Base-by-base conservation (phyloP, 2,329 filamentous ascomycete genomes). In the Colletotrichum tropicale region DNA sequence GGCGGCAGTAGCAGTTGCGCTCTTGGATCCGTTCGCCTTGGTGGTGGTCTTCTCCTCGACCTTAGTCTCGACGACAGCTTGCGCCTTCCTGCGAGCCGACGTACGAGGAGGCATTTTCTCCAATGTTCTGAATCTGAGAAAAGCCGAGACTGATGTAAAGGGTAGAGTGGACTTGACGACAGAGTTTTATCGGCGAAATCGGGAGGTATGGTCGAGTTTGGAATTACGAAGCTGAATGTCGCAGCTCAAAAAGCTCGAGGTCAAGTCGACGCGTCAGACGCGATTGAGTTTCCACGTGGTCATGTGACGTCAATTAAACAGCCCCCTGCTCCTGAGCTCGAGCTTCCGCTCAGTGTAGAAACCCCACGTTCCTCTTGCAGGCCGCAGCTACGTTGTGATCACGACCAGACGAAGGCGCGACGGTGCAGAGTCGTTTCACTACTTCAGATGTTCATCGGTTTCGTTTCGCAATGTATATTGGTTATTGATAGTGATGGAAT, bases 21-120 rank as follows among this genome's bases (percentile, higher is more conserved):
- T 69, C 71, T 75, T 66, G 4, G 48, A 26, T 28, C 74, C 74
- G 66, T 66, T 75, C 60, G 74, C 28, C 66, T 61, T 75, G 9
- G 52, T 62, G n/a, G 71, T 79, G 61, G 79, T 76, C 38, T 79
- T 82, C 9, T 77, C 68, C 38, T 76, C 77, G 30, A 70, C 70
- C 60, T 78, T 78, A 30, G 78, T 69, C 18, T 76, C 74, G 77
- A 81, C 83, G 30, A 83, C 77, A 34, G 76, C 69, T 67, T 74
- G 74, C 71, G 80, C 79, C 75, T 78, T 83, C 67, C 81, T 85
- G 48, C 85, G 81, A 38, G 80, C 75, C 4, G 85, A 84, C 8
- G 81, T 79, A 34, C 84, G 84, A 38, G 73, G 74, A 65, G 81
- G 76, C 85, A 86, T 87, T 26, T 28, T 74, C 30, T 43, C 28